Evolutionary conservation across 2,329 filamentous ascomycete genomes (phyloP).

Genomic region (Rutstroemia sp.): DNA sequence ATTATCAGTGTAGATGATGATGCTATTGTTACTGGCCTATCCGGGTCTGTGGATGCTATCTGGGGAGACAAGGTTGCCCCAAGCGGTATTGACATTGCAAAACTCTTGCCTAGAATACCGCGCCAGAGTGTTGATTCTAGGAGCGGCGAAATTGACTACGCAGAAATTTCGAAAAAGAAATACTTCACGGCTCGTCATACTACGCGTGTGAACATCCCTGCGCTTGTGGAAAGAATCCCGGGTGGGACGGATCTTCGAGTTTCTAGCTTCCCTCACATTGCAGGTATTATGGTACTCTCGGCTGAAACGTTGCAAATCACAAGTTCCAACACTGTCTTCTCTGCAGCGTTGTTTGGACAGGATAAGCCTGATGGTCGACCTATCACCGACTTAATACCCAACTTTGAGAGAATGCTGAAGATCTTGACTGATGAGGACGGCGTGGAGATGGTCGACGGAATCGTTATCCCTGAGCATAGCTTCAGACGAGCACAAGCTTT

Average conservation of each 20-base stretch:
- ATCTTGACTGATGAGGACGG: constrained; percentile 83
- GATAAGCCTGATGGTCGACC: constrained; percentile 72
- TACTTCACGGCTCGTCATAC: constrained; percentile 81
- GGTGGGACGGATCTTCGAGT: constrained; percentile 68
- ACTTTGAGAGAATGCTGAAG: constrained; percentile 76
- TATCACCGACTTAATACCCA: constrained; percentile 75
- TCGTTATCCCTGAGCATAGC: constrained; percentile 92
- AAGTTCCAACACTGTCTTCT: constrained; percentile 93
- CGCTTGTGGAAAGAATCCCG: constrained; percentile 67
- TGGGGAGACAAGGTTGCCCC: constrained; percentile 69
- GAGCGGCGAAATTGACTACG: constrained; percentile 70
- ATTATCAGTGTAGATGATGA: constrained; percentile 70
- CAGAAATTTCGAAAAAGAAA: constrained; percentile 61
- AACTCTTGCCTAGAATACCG: constrained; percentile 75
- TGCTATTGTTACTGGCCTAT: constrained; percentile 61
- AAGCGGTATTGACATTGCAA: constrained; percentile 65
- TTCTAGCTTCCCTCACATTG: constrained; percentile 94
- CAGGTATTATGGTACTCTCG: constrained; percentile 90
- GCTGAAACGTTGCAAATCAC: constrained; percentile 70
- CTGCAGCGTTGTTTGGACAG: constrained; percentile 83
- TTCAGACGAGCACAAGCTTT: constrained; percentile 85
- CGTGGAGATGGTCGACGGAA: constrained; percentile 78
- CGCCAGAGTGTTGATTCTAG: constrained; percentile 63
- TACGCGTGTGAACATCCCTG: constrained; percentile 73
- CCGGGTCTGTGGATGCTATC: constrained; percentile 74